phyloP scores from a whole-genome alignment of 73 alveolate genomes.

The Tetrahymena elliotti region DNA sequence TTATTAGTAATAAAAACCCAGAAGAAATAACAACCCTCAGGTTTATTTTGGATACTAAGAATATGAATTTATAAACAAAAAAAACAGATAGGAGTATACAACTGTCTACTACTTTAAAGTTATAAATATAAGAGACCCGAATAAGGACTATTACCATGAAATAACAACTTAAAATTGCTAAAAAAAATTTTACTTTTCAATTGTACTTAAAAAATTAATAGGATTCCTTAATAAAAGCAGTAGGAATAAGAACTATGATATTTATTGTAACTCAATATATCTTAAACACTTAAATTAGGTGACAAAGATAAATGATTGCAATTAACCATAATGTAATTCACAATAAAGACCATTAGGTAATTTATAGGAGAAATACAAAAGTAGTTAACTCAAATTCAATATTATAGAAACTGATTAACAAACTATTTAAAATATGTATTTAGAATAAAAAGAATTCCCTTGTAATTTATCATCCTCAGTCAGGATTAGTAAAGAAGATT shows the following conservation, averaged over 20 bases:
- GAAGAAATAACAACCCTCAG: background rate
- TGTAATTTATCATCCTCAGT: background rate
- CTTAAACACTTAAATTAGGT: background rate
- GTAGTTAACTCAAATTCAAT: background rate
- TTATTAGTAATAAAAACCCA: background rate
- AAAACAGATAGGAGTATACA: background rate
- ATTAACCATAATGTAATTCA: background rate
- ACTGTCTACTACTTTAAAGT: background rate
- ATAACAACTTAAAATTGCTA: background rate
- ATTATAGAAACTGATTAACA: background rate
- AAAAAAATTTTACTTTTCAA: background rate
- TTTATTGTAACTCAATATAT: background rate
- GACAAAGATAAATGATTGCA: background rate
- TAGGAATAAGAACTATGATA: background rate
- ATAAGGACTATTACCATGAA: background rate
- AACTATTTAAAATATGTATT: background rate
- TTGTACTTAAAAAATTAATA: background rate
- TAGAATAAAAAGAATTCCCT: background rate
- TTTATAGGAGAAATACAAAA: background rate
- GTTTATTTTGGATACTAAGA: background rate
- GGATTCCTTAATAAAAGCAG: background rate
- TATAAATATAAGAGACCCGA: background rate
- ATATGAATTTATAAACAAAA: background rate
- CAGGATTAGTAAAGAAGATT: background rate
- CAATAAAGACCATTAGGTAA: background rate